Evolutionary conservation across 2,329 filamentous ascomycete species (phyloP), one percentile per base, ranked within the genome.

Genomic region (Bretziella fagacearum): DNA sequence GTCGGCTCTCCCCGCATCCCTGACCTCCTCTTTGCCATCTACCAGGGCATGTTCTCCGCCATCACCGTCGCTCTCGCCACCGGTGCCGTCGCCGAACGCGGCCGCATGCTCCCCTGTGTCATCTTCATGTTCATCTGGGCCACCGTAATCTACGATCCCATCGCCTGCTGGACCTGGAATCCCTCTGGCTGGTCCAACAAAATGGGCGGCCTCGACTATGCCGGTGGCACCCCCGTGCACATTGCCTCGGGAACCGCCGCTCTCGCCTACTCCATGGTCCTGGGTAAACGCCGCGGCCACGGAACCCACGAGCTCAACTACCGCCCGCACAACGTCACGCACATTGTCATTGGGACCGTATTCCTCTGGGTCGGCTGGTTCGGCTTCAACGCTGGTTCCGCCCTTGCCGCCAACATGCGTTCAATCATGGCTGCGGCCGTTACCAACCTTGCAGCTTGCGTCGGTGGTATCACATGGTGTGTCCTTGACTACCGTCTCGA

Each of bases 321-420:
- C 63, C 81, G 86, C 44, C 86, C 86, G 7, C 86, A 94, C 67
- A 93, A 93, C 56, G 84, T 93, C 40, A 91, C 85, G 3, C 84
- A 93, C 60, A 86, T 94, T 55, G 84, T 93, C 45, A 81, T 93
- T 48, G 86, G 86, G 25, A 93, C 86, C 2, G 84, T 93, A 40
- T 93, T 94, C 65, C 77, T 94, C 13, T 94, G 86, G 85, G 82
- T 93, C 13, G 86, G 86, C 46, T 94, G 85, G 86, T 93, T 93
- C 57, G 86, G 86, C 41, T 94, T 94, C 75, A 94, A 93, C 56
- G 84, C 83, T 43, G 85, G 85, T 53, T 86, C 81, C 13, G 85
- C 84, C 11, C 68, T 91, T 47, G 70, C 78, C 42, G 84, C 84
- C 44, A 93, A 91, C 61, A 63, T 93, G 58, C 79, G 86, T 42